Percentiles rank a stretch among this genome's conserved stretches.
phyloP scores from a whole-genome alignment of 805 yeast species.

The Candida piceae region DNA sequence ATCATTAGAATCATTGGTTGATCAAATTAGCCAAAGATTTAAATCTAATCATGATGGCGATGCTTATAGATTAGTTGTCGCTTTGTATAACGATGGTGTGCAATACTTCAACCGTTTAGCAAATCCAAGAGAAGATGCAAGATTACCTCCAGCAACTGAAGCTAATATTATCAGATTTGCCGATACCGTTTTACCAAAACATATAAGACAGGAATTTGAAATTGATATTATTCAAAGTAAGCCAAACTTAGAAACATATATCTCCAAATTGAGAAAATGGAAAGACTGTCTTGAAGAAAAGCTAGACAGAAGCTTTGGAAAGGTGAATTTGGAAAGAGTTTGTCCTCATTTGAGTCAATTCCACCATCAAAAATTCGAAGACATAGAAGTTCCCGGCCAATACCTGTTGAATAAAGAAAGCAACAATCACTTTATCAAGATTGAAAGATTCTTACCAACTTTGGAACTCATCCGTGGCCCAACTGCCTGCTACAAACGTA shows the following conservation, averaged over 20 bases:
- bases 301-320: conserved; percentile 75
- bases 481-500: conserved; percentile 82
- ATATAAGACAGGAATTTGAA: conserved; percentile 84
- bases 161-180: conserved; percentile 85
- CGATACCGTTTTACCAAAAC: conserved; percentile 85
- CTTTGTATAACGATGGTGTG: conserved; percentile 87
- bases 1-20: conserved; percentile 90
- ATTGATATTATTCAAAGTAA: conserved; percentile 81
- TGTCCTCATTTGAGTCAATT: conserved; percentile 95
- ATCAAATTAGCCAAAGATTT: conserved; percentile 90
- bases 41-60: conserved; percentile 94
- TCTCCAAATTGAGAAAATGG: conserved; percentile 83
- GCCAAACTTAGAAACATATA: conserved; percentile 85
- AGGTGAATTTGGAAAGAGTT: conserved; percentile 78
- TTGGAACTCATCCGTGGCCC: conserved; percentile 87
- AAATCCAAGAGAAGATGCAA: conserved; percentile 82
- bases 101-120: conserved; percentile 83
- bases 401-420: conserved; percentile 83
- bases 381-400: conserved; percentile 96
- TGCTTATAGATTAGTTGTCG: conserved; percentile 89
- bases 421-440: conserved; percentile 86
- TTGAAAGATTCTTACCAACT: conserved; percentile 86
- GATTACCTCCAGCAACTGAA: conserved; percentile 86
- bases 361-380: conserved; percentile 98
- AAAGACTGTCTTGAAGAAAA: conserved; percentile 88